Conservation (phyloP, 2,329 filamentous ascomycete species). For the Botrytis byssoidea region DNA sequence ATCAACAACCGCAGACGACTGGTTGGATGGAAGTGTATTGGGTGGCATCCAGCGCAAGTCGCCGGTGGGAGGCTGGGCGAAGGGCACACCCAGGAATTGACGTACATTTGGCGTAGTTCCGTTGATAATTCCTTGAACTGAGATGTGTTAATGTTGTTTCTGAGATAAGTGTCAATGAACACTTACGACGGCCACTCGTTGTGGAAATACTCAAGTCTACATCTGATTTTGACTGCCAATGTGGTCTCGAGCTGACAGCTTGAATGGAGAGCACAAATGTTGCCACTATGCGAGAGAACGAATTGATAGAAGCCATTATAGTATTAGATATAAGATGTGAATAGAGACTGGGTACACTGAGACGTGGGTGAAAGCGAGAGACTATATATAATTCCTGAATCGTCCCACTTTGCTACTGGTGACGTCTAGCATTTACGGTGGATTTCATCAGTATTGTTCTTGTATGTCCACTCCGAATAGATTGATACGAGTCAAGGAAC, state of each 20-base stretch:
- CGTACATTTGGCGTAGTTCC: background rate
- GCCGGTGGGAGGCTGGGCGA: background rate
- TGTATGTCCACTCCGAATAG: background rate
- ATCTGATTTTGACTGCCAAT: background rate
- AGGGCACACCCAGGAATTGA: background rate
- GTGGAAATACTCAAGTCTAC: background rate
- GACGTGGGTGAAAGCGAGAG: background rate
- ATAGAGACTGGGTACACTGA: accelerated
- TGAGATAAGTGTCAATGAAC: background rate
- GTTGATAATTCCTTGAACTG: background rate
- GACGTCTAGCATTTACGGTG: background rate
- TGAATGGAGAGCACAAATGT: background rate
- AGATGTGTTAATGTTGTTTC: background rate
- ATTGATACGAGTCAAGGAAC: background rate
- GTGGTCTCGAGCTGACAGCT: background rate
- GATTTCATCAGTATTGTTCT: too few relatives aligned
- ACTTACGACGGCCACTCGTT: background rate
- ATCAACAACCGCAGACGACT: background rate
- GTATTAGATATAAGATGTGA: background rate
- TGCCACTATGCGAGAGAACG: background rate
- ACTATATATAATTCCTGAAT: background rate
- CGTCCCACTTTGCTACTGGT: background rate
- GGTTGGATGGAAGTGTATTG: background rate
- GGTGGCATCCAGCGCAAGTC: background rate
- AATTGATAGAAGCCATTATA: background rate